Percentiles rank a stretch among this genome's conserved stretches.
These are phyloP conservation scores for Colletotrichum tabaci DNA, from an alignment of 2,329 filamentous ascomycete genomes.

Conservation along the genomic window DNA sequence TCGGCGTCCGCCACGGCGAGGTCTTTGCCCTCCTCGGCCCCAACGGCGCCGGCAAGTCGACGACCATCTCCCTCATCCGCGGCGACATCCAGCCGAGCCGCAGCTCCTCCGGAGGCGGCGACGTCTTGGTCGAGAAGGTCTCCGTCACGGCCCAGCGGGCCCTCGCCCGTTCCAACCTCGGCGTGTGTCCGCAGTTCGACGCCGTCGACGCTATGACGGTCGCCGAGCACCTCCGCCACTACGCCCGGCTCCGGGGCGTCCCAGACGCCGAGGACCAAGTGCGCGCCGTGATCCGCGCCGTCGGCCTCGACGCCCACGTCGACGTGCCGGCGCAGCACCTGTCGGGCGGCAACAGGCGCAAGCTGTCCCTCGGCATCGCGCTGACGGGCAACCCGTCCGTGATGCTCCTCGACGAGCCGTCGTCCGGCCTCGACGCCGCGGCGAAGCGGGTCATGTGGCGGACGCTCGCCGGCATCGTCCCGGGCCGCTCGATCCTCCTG, in stretches of 20 bases:
- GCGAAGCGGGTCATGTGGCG: slow-evolving; percentile 95
- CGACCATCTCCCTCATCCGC: slow-evolving; percentile 89
- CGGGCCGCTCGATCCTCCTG: slow-evolving; percentile 85
- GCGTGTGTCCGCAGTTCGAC: slow-evolving; percentile 90
- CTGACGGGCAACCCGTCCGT: slow-evolving; percentile 93
- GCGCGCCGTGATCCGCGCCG: slow-evolving; percentile 80
- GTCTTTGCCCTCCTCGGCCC: slow-evolving; percentile 92
- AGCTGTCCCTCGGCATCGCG: slow-evolving; percentile 89
- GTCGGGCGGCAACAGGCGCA: slow-evolving; percentile 92
- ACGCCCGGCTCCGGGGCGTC: slow-evolving; percentile 87
- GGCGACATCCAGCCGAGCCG: slow-evolving; percentile 83
- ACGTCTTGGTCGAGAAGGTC: slow-evolving; percentile 84
- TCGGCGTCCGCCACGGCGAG: slow-evolving; percentile 83
- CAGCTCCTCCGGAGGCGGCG: slow-evolving; percentile 69
- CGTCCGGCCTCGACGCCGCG: slow-evolving; percentile 89
- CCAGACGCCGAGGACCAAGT: slow-evolving; percentile 83
- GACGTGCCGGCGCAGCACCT: slow-evolving; percentile 83
- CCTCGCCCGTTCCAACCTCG: slow-evolving; percentile 81
- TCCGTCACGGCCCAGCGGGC: slow-evolving; percentile 82
- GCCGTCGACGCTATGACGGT: slow-evolving; percentile 95
- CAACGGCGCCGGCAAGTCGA: slow-evolving; percentile 93
- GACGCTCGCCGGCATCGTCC: slow-evolving; percentile 80
- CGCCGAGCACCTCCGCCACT: slow-evolving; percentile 87
- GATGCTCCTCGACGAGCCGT: slow-evolving; percentile 90
- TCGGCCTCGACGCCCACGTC: slow-evolving; percentile 80